Conservation (phyloP, 345 rosid species). For the Orychophragmus violaceus region DNA sequence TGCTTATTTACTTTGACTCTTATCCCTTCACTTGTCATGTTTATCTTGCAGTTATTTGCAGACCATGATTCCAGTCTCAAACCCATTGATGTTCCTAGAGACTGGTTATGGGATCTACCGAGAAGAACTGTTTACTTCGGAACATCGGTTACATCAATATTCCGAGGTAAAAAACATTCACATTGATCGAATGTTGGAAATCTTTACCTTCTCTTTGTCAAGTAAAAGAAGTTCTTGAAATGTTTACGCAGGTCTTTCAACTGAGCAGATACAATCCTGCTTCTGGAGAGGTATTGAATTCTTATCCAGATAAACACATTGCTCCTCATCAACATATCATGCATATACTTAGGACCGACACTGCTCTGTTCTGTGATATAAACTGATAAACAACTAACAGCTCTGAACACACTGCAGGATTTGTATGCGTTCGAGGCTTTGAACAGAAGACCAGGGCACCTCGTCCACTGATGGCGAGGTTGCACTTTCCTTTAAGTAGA, state of each 20-base stretch:
- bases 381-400: neutral
- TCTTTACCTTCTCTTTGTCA: neutral
- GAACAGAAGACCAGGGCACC: slow-evolving; percentile 72
- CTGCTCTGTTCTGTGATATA: neutral
- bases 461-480: slow-evolving; percentile 66
- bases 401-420: too few relatives aligned
- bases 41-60: slow-evolving; percentile 65
- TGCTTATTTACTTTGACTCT: neutral
- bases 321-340: slow-evolving; percentile 1
- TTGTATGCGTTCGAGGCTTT: slow-evolving; percentile 89
- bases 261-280: slow-evolving; percentile 67
- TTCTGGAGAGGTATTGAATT: slow-evolving; percentile 83
- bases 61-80: slow-evolving; percentile 73
- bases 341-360: neutral
- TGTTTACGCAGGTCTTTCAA: slow-evolving; percentile 56
- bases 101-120: slow-evolving; percentile 70
- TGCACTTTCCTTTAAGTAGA: slow-evolving; percentile 68
- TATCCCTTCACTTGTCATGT: slow-evolving; percentile 3
- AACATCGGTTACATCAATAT: slow-evolving; percentile 80
- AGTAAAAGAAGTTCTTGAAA: slow-evolving; percentile 10
- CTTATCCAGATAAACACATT: neutral
- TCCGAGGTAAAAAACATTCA: slow-evolving; percentile 51
- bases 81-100: slow-evolving; percentile 74
- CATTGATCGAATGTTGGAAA: neutral
- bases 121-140: slow-evolving; percentile 83